Conservation (phyloP, 1,284 basidiomycete species). For the Irpex lacteus region DNA sequence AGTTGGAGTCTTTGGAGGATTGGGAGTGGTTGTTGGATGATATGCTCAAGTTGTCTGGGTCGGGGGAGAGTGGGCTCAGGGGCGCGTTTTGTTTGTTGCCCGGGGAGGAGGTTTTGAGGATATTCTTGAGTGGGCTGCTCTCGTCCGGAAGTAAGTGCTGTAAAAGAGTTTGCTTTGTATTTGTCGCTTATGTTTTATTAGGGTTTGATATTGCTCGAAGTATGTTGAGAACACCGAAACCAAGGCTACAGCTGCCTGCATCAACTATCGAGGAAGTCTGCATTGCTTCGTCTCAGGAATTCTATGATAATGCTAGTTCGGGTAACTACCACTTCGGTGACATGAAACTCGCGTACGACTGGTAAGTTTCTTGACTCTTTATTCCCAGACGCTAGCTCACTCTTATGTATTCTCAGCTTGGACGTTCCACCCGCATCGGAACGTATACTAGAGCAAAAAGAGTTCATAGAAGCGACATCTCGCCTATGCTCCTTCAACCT, state of each 20-base stretch:
- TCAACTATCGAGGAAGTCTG: slow-evolving; percentile 73
- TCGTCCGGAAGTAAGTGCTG: slow-evolving; percentile 80
- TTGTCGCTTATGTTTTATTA: slow-evolving; percentile 32
- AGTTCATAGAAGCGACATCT: slow-evolving; percentile 94
- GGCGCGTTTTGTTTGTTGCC: slow-evolving; percentile 81
- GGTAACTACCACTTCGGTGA: slow-evolving; percentile 91
- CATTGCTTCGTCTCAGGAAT: slow-evolving; percentile 77
- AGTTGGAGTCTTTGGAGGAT: slow-evolving; percentile 62
- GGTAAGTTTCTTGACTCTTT: slow-evolving; percentile 48
- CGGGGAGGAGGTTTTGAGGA: slow-evolving; percentile 66
- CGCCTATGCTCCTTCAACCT: slow-evolving; percentile 83
- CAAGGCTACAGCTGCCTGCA: slow-evolving; percentile 49
- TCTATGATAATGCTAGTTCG: slow-evolving; percentile 90
- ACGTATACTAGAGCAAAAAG: slow-evolving; percentile 67
- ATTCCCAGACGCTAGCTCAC: slow-evolving; percentile 13
- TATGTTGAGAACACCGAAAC: slow-evolving; percentile 56
- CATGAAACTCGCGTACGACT: slow-evolving; percentile 94
- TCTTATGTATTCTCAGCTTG: slow-evolving; percentile 48
- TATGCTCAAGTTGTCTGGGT: slow-evolving; percentile 79
- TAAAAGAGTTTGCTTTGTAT: background rate
- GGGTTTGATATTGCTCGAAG: slow-evolving; percentile 77
- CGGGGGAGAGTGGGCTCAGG: slow-evolving; percentile 56
- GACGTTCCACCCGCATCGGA: slow-evolving; percentile 68
- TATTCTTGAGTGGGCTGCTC: slow-evolving; percentile 83
- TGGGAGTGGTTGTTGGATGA: slow-evolving; percentile 88